Percentiles rank a stretch among this genome's conserved stretches.
These are phyloP conservation scores for Meyerozyma athensensis DNA, from an alignment of 1,139 yeast genomes.

Conservation along the genomic window DNA sequence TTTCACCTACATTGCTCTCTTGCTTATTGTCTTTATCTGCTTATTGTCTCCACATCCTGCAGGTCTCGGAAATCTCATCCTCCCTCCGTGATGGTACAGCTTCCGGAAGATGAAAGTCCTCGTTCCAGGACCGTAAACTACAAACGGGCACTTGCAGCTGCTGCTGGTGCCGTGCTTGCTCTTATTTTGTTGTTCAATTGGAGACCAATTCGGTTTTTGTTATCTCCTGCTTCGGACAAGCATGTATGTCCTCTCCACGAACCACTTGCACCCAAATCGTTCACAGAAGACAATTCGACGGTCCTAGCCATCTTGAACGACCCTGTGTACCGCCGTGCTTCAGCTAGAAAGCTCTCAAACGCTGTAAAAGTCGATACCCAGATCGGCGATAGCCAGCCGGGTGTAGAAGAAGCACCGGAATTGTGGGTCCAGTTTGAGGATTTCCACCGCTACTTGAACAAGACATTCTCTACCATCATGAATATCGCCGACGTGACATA, in stretches of 20 bases:
- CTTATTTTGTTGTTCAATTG: slow-evolving; percentile 20
- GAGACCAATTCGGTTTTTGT: slow-evolving; percentile 19
- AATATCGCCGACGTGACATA: slow-evolving; percentile 43
- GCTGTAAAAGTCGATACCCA: slow-evolving; percentile 12
- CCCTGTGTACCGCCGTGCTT: slow-evolving; percentile 5
- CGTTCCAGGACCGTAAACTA: background rate
- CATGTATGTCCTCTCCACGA: slow-evolving; percentile 28
- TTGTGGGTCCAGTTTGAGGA: slow-evolving; percentile 41
- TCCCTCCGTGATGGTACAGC: background rate
- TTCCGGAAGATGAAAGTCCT: background rate
- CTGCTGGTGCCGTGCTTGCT: slow-evolving; percentile 11
- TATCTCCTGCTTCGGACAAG: slow-evolving; percentile 5
- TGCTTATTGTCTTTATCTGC: too few species aligned
- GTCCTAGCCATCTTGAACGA: slow-evolving; percentile 15
- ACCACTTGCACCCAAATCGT: slow-evolving; percentile 27
- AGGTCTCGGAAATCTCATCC: too few species aligned
- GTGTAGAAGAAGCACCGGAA: slow-evolving; percentile 30
- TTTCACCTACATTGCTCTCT: too few species aligned
- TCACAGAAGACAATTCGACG: slow-evolving; percentile 29
- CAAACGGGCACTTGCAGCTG: background rate
- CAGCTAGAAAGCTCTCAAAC: slow-evolving; percentile 8
- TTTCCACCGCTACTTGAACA: slow-evolving; percentile 53
- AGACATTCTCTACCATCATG: slow-evolving; percentile 58
- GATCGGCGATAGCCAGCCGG: slow-evolving; percentile 1
- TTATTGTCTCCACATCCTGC: too few species aligned